Evolutionary conservation across 2,329 filamentous ascomycete species (phyloP).

Genomic region (Calonectria pseudoturangicola): DNA sequence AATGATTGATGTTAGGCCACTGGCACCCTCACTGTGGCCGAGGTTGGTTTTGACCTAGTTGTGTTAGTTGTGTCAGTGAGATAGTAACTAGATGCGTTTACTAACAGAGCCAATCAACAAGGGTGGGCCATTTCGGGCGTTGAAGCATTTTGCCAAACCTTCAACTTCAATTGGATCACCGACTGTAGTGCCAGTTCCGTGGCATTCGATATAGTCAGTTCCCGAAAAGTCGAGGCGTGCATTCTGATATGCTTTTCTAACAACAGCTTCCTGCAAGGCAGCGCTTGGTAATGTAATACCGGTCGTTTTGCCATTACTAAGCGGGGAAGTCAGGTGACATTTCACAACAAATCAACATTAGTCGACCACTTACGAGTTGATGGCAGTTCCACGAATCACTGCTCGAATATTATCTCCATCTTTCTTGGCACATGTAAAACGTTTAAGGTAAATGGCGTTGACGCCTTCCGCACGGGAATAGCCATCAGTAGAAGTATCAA

Average conservation of each 20-base stretch:
- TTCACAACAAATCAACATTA: neutral
- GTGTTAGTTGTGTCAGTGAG: neutral
- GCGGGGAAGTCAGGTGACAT: neutral
- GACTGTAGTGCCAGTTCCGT: conserved; percentile 61
- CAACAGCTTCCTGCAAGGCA: conserved; percentile 47
- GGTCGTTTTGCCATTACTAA: conserved; percentile 42
- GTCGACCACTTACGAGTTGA: conserved; percentile 32
- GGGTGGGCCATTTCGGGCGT: neutral
- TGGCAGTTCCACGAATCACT: conserved; percentile 48
- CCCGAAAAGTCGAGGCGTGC: conserved; percentile 43
- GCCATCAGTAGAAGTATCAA: conserved; percentile 58
- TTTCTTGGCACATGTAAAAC: conserved; percentile 53
- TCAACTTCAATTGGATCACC: conserved; percentile 64
- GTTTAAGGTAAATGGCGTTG: conserved; percentile 58
- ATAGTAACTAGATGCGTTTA: neutral
- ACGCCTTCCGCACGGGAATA: conserved; percentile 59
- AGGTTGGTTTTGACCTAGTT: conserved; percentile 8
- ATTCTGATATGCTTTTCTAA: conserved; percentile 42
- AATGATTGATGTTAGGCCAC: conserved; percentile 13
- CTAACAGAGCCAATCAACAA: conserved; percentile 10
- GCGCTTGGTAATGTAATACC: conserved; percentile 51
- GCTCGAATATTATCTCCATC: conserved; percentile 50
- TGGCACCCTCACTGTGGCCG: neutral
- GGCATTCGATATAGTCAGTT: conserved; percentile 48
- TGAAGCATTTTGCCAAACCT: conserved; percentile 12